Base-by-base conservation (phyloP, 352 stramenopile genomes). In the Phytopythium aichiense region DNA sequence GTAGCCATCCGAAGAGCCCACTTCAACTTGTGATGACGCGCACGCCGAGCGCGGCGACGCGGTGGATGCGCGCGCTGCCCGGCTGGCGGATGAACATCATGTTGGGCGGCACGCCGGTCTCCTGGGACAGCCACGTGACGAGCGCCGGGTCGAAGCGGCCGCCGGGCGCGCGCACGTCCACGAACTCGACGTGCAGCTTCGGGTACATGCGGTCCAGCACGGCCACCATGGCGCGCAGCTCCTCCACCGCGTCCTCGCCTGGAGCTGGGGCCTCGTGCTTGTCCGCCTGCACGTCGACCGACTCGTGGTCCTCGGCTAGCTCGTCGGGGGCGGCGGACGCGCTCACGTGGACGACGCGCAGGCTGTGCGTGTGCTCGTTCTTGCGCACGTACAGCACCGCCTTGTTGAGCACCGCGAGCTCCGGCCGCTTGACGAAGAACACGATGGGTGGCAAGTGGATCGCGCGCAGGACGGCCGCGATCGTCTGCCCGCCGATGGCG, bases 41-140 rank as follows among this genome's bases (percentile, higher is more conserved):
- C 20, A 97, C 84, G 31, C 91, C 91, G 30, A 94, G 73, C 51
- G 84, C 73, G 28, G 85, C 81, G 31, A 98, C 80, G 60, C 95
- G 89, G 69, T 98, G 90, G 67, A 95, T 95, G 67, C 91, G 88
- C 58, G 91, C 82, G 54, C 83, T 81, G 66, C 96, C 75, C 16
- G 92, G 89, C 71, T 96, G 93, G 35, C 83, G 79, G 58, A 98
- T 96, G 63, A 98, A 98, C 88, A 98, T 97, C 84, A 95, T 96
- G 58, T 97, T 98, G 37, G 81, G 79, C 5, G 78, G 81, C 22
- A 98, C 80, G 18, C 68, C 55, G 28, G 97, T 66, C 48, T 94
- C 73, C 38, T 84, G 63, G 1, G 79, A 76, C 49, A 97, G 56
- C 85, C 89, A 97, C 59, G 96, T 81, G 18, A 98, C 86, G n/a